Base-by-base conservation (phyloP, 2,329 filamentous ascomycete species). In the Penicillium sp. region DNA sequence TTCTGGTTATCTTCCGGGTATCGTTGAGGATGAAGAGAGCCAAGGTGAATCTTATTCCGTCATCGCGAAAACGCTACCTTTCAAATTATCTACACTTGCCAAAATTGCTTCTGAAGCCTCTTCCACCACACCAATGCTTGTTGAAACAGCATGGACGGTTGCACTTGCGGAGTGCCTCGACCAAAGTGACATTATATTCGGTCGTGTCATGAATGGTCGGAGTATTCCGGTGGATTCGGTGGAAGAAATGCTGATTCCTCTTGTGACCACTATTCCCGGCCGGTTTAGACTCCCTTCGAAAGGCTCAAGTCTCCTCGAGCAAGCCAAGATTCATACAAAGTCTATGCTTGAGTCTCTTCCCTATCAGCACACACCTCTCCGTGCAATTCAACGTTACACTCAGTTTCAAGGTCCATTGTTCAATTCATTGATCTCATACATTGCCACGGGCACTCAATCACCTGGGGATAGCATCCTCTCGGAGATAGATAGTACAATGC, bases 341-440 rank as follows among this genome's bases (percentile, higher is more conserved):
- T 19, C 39, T 3, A 45, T 51, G n/a, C 33, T 51, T 11, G 29
- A 19, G 26, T 51, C 48, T 9, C 21, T 51, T 16, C 48, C 39
- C 16, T 44, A 44, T 19, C 48, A 51, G 14, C 48, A 51, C 23
- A 51, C 48, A 11, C 48, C 48, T 19, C 48, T 51, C 26, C 40
- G 48, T 8, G 19, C 26, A 9, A 45, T 51, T 16, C 48, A 51
- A 18, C 39, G 48, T 2, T 45, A 45, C 19, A 33, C 40, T 16
- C 9, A 10, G 24, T 28, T 26, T 2, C 11, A 28, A 6, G 48
- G 48, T 26, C 48, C 40, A 28, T 28, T 51, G 5, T 51, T 51
- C 39, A 44, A 51, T 28, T 18, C 39, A 8, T 44, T 51, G 48
- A 36, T 51, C 21, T 51, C 48, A 37, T 51, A 45, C 14, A 23